Conservation (phyloP, 2,329 filamentous ascomycete genomes). For the Sclerotinia spermophila region DNA sequence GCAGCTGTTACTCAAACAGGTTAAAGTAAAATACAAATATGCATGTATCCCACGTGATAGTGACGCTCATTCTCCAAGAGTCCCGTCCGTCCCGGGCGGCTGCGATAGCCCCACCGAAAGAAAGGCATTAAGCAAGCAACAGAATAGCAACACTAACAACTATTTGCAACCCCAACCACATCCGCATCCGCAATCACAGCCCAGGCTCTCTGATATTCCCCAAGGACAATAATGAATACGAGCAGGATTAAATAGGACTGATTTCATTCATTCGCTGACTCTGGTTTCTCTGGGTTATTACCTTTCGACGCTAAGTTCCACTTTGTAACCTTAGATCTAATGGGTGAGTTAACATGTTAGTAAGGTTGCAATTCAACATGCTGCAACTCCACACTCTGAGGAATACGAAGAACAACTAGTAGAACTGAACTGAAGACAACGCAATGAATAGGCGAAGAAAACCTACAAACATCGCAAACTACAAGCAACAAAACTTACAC, state of each 20-base stretch:
- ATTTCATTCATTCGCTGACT: not conserved
- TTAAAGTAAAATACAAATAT: not conserved
- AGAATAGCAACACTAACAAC: not conserved
- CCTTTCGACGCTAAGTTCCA: not conserved
- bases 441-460: not conserved
- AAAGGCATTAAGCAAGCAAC: not conserved
- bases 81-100: conserved; percentile 7
- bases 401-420: not conserved
- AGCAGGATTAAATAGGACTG: not conserved
- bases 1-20: not conserved
- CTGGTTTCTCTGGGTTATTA: not conserved
- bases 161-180: not conserved
- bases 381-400: not conserved
- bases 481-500: not conserved
- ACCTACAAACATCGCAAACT: not conserved
- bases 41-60: conserved; percentile 2
- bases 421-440: not conserved
- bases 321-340: too few relatives aligned
- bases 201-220: not conserved
- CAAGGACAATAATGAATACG: not conserved
- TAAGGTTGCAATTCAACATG: not conserved
- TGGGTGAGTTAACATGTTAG: not conserved
- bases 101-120: not conserved
- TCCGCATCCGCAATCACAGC: not conserved
- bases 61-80: not conserved